Base-by-base conservation (phyloP, 257 asterid genomes). In the Gynochthodes officinalis region DNA sequence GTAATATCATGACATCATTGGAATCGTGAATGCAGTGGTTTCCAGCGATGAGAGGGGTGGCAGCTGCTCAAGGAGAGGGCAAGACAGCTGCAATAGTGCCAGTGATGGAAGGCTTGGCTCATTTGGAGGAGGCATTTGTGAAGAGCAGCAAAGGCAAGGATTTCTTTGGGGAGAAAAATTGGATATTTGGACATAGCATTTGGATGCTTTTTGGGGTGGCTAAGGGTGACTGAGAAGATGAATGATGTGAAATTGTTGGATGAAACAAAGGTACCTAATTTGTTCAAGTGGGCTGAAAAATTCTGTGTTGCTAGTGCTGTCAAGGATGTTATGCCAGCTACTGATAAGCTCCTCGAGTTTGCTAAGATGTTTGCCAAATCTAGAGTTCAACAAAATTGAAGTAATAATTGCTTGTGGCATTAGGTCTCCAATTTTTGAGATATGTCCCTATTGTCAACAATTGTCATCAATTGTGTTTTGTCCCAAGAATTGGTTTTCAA, bases 141-240 rank as follows among this genome's bases (percentile, higher is more conserved):
- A 83, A 77, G 66, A 66, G 81, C 70, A 78, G 88, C 86, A 86
- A 85, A 67, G 95, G 88, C 18, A 82, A 82, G 16, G 70, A 44
- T 9, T 88, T 79, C 67, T 90, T 84, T 39, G 87, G 90, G 16
- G 92, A 89, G 87, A 18, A 77, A 44, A 18, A 76, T 86, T 49
- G 95, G 95, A 5, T 86, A 70, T 70, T 27, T 88, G 42, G 96
- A 88, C 79, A 72, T 86, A 54, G 91, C 85, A 7, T 75, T 88
- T n/a, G 96, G 96, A 2, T 58, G 86, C 68, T 83, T 52, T 69
- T 40, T 86, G 68, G 89, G 80, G 14, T 88, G 91, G 90, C 19
- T 86, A 0, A 79, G 73, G 46, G 83, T 83, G 25, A 70, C 49
- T 1, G 95, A 84, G 69, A 48, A 67, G 10, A 42, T 70, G 25